These are phyloP conservation scores for Saturnispora hagleri DNA, from an alignment of 805 yeast species.

Conservation along the genomic window DNA sequence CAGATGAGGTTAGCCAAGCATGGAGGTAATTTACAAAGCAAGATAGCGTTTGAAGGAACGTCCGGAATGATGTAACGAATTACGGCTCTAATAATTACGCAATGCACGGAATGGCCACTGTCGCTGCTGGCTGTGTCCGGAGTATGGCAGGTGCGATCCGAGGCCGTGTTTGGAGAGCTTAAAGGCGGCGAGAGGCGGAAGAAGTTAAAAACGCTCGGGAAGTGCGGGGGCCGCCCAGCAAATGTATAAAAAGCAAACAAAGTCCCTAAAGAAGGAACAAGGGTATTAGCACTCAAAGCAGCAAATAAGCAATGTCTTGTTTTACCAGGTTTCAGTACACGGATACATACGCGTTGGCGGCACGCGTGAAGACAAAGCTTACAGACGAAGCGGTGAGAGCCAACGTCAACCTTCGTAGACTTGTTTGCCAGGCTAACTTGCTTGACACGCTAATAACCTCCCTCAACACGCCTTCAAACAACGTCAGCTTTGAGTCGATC, in stretches of 20 bases:
- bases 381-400: slow-evolving; percentile 51
- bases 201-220: background rate
- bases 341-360: slow-evolving; percentile 52
- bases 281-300: background rate
- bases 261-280: background rate
- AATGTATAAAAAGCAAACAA: background rate
- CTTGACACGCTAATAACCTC: slow-evolving; percentile 56
- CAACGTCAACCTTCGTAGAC: slow-evolving; percentile 46
- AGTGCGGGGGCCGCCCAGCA: background rate
- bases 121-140: background rate
- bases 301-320: slow-evolving; percentile 5
- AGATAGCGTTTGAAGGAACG: background rate
- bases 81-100: background rate
- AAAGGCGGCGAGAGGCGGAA: background rate
- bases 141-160: background rate
- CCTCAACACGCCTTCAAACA: slow-evolving; percentile 21
- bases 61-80: background rate
- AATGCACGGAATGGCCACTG: background rate
- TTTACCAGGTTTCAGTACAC: slow-evolving; percentile 19
- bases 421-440: slow-evolving; percentile 65
- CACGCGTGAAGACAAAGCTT: slow-evolving; percentile 54
- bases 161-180: background rate
- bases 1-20: background rate
- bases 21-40: background rate
- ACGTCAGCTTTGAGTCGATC: slow-evolving; percentile 3